Base-by-base conservation (phyloP, 2,329 filamentous ascomycete genomes). In the Coniella lustricola region DNA sequence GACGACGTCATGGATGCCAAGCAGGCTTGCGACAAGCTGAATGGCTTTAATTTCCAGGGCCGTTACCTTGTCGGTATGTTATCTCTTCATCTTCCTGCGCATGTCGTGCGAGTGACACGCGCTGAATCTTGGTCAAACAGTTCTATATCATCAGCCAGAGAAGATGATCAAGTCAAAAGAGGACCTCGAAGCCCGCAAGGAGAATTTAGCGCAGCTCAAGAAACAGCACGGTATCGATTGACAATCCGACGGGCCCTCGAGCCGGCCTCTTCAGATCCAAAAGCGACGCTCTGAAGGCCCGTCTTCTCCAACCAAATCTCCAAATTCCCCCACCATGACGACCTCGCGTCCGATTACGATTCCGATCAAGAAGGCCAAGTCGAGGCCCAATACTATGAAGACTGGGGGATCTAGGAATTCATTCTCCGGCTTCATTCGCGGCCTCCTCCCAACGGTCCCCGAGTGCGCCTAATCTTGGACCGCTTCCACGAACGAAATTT, bases 31-130 rank as follows among this genome's bases (percentile, higher is more conserved):
- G 93, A 98, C 77, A 96, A 97, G 76, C 79, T 98, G 69, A 98
- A 98, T 77, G 93, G 93, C 67, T 98, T 95, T 83, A 98, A 98
- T 76, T 98, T 98, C 71, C 93, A 98, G 76, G 95, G 91, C 74
- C 87, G 93, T 67, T 98, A 98, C 72, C 87, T 98, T 61, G 93
- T 98, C 64, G 90, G 89, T 94, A 81, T 54, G 88, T 82, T 41
- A 16, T 31, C 21, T 29, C 53, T 36, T 21, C n/a, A 16, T 12
- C 9, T 8, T 41, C 12, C 39, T 33, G 20, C 34, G 14, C 14
- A n/a, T 16, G n/a, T 32, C 14, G 17, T 10, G 12, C n/a, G 8
- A 18, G 25, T 18, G 16, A 9, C 17, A 9, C 41, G 49, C 46
- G 49, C 55, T 52, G 35, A 46, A 35, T 18, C 42, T 45, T 21